Percentiles rank a stretch among this genome's conserved stretches.
phyloP scores from a whole-genome alignment of 1,139 yeast species.

The Candida albicans region DNA sequence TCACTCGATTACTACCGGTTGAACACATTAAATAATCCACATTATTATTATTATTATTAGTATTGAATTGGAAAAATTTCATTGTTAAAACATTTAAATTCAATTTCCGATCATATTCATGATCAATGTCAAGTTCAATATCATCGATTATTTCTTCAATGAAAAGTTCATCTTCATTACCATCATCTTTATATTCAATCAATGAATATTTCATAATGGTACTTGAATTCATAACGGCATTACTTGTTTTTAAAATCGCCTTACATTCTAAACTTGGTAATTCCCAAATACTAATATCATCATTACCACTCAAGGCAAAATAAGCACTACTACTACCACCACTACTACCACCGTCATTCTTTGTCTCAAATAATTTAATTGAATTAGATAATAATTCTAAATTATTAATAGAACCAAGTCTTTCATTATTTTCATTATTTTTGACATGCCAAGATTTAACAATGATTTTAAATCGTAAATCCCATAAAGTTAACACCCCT shows the following conservation, averaged over 20 bases:
- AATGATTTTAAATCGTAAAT: constrained; percentile 62
- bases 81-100: background rate
- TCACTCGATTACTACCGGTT: constrained; percentile 27
- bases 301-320: constrained; percentile 26
- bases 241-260: constrained; percentile 41
- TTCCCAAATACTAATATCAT: constrained; percentile 76
- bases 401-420: constrained; percentile 13
- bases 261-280: constrained; percentile 64
- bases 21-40: constrained; percentile 23
- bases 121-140: constrained; percentile 1
- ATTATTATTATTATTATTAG: background rate
- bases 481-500: constrained; percentile 82
- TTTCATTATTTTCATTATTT: constrained; percentile 17
- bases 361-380: constrained; percentile 3
- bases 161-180: constrained; percentile 4
- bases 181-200: constrained; percentile 6
- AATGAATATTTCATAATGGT: constrained; percentile 9
- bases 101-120: background rate
- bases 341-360: constrained; percentile 2
- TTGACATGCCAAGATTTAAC: constrained; percentile 56
- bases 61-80: constrained; percentile 3
- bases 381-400: constrained; percentile 5
- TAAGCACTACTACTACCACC: constrained; percentile 3
- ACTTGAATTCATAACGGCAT: background rate
- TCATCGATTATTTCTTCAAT: constrained; percentile 11